Evolutionary conservation across 2,329 filamentous ascomycete species (phyloP).

Genomic region (Colletotrichum eleusines): DNA sequence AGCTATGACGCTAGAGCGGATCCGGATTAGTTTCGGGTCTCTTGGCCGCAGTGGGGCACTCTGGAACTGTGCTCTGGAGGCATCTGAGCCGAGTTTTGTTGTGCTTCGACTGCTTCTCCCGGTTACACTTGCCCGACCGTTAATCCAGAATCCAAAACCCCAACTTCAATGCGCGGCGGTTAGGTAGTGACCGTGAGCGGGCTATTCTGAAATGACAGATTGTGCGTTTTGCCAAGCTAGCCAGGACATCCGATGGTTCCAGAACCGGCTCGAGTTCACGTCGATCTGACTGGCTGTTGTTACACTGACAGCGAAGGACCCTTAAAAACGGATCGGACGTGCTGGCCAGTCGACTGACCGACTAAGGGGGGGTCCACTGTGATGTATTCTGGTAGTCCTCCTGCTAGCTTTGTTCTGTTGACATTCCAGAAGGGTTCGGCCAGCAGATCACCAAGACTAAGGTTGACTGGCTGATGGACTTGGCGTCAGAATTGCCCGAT

Average conservation of each 20-base stretch:
- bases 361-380: conserved; percentile 1
- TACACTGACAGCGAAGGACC: conserved; percentile 21
- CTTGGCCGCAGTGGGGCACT: not conserved
- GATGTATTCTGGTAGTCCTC: not conserved
- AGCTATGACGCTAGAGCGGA: conserved; percentile 24
- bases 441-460: conserved; percentile 15
- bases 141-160: not conserved
- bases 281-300: conserved; percentile 6
- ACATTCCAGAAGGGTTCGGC: conserved; percentile 16
- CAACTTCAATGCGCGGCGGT: conserved; percentile 5
- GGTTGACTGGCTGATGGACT: not conserved
- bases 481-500: conserved; percentile 35
- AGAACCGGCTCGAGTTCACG: conserved; percentile 12
- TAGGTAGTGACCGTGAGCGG: not conserved
- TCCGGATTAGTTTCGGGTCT: conserved; percentile 23
- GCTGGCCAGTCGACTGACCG: conserved; percentile 26
- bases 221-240: conserved; percentile 18
- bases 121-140: conserved; percentile 18
- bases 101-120: not conserved
- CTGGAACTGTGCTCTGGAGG: not conserved
- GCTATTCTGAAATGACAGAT: not conserved
- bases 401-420: conserved; percentile 11
- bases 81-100: conserved; percentile 23
- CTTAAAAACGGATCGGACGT: conserved; percentile 2
- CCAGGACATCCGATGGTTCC: not conserved